These are phyloP conservation scores for Pleoardoris graminearum DNA, from an alignment of 2,329 filamentous ascomycete genomes.

Conservation along the genomic window DNA sequence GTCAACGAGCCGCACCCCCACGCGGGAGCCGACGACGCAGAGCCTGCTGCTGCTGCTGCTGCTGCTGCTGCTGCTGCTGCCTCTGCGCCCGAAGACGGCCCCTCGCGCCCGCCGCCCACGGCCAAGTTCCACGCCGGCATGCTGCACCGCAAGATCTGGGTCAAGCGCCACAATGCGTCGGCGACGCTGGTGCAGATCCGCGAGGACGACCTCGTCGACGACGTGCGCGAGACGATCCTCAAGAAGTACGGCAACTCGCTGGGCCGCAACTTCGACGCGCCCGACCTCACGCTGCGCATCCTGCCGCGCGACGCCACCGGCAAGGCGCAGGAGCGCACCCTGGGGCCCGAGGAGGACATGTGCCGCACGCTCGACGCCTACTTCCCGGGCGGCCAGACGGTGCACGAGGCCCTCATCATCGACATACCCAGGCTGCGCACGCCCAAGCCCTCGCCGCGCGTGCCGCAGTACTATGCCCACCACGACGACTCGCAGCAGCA, in stretches of 20 bases:
- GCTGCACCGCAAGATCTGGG: slow-evolving; percentile 83
- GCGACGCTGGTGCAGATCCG: slow-evolving; percentile 83
- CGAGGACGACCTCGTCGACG: slow-evolving; percentile 91
- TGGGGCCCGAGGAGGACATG: slow-evolving; percentile 88
- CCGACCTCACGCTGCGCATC: slow-evolving; percentile 82
- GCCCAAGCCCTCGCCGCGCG: slow-evolving; percentile 76
- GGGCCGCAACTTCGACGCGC: slow-evolving; percentile 84
- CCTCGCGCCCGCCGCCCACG: slow-evolving; percentile 35
- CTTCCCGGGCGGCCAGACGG: slow-evolving; percentile 82
- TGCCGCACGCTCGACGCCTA: slow-evolving; percentile 75
- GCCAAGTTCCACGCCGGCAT: slow-evolving; percentile 38
- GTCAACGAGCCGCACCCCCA: slow-evolving; percentile 33
- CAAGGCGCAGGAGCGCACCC: slow-evolving; percentile 62
- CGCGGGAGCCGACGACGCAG: slow-evolving; percentile 13
- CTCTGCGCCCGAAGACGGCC: too few species aligned
- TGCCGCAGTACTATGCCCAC: slow-evolving; percentile 56
- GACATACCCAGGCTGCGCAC: slow-evolving; percentile 78
- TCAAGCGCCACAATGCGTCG: slow-evolving; percentile 82
- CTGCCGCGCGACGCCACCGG: slow-evolving; percentile 62
- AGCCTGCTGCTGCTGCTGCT: slow-evolving; percentile 12
- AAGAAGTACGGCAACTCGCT: slow-evolving; percentile 93
- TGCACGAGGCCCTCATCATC: slow-evolving; percentile 89
- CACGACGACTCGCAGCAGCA: slow-evolving; percentile 66
- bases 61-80: slow-evolving; percentile 12
- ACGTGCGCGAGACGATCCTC: slow-evolving; percentile 88